Percentiles rank a stretch among this genome's conserved stretches.
Evolutionary conservation across 139 green algal species (phyloP).

Genomic region (Picochlorum sp.): DNA sequence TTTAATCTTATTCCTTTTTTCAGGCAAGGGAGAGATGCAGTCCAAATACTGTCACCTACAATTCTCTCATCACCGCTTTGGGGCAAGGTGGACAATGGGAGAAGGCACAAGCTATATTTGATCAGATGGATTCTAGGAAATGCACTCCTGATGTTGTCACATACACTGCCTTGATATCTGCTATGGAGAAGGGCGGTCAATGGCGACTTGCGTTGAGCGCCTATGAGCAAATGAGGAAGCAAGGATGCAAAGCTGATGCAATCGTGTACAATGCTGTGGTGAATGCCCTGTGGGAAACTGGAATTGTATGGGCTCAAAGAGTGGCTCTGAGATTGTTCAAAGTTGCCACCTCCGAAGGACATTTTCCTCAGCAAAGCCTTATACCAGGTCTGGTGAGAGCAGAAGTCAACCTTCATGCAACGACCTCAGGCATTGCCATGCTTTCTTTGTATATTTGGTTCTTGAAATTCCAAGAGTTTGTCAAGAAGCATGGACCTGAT

Average conservation of each 20-base stretch:
- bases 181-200: conserved; percentile 34
- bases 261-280: conserved; percentile 84
- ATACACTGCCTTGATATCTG: conserved; percentile 63
- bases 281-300: conserved; percentile 72
- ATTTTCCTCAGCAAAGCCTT: conserved; percentile 42
- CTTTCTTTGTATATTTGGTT: conserved; percentile 71
- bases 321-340: conserved; percentile 26
- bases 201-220: conserved; percentile 21
- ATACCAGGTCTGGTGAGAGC: conserved; percentile 8
- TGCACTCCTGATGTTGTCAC: conserved; percentile 71
- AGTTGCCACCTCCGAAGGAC: conserved; percentile 32
- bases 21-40: conserved; percentile 20
- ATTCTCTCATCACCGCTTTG: conserved; percentile 26
- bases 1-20: too few species aligned
- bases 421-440: conserved; percentile 73
- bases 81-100: conserved; percentile 48
- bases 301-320: conserved; percentile 58
- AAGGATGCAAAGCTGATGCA: conserved; percentile 32
- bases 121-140: conserved; percentile 60
- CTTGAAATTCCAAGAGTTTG: conserved; percentile 34
- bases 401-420: conserved; percentile 73
- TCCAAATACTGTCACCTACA: conserved; percentile 31
- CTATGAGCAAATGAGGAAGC: conserved; percentile 17
- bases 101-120: conserved; percentile 63
- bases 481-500: not conserved